These are phyloP conservation scores for Primulina huaijiensis DNA, from an alignment of 257 asterid species.

Conservation along the genomic window DNA sequence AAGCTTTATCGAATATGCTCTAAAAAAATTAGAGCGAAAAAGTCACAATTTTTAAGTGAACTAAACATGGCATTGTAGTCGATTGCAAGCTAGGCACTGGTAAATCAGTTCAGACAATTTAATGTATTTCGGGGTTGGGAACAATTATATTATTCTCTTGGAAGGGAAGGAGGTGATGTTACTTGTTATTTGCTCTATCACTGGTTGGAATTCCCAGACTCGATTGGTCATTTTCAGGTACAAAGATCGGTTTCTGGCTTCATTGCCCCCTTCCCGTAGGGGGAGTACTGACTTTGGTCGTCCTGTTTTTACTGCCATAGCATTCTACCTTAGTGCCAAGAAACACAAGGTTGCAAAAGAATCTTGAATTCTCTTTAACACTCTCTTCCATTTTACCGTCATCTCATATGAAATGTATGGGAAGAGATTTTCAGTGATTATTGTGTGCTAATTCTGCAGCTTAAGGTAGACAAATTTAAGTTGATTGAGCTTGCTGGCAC, in stretches of 20 bases:
- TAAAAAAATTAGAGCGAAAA: neutral
- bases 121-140: neutral
- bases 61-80: neutral
- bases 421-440: constrained; percentile 4
- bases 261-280: constrained; percentile 78
- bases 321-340: constrained; percentile 78
- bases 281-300: constrained; percentile 77
- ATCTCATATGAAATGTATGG: neutral
- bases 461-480: constrained; percentile 79
- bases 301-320: constrained; percentile 82
- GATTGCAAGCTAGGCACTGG: neutral
- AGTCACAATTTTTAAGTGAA: neutral
- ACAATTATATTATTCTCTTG: neutral
- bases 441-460: constrained; percentile 38
- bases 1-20: neutral
- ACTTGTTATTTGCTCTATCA: neutral
- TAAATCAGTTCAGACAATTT: neutral
- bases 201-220: neutral
- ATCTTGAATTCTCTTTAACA: constrained; percentile 17
- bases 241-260: constrained; percentile 75
- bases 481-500: constrained; percentile 84
- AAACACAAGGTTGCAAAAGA: constrained; percentile 61
- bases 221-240: constrained; percentile 41
- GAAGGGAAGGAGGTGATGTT: neutral
- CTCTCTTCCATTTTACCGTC: neutral